Evolutionary conservation across 1,284 basidiomycete genomes (phyloP).

Genomic region (Apiotrichum mycotoxinovorans): DNA sequence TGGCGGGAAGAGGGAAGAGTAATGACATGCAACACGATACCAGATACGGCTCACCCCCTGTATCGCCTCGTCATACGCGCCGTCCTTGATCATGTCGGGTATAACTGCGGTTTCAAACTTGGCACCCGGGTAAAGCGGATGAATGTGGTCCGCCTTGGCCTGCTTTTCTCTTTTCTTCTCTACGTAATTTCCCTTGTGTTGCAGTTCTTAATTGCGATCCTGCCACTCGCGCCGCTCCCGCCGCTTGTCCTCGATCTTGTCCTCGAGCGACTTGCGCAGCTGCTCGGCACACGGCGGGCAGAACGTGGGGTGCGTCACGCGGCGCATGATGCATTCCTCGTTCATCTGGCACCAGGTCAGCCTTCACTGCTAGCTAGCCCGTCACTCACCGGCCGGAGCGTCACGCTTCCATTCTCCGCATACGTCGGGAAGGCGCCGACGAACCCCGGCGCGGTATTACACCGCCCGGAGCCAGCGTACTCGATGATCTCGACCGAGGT

Average conservation of each 20-base stretch:
- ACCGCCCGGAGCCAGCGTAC: slow-evolving; percentile 64
- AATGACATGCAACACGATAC: too few relatives aligned
- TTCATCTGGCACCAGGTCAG: too few relatives aligned
- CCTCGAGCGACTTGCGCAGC: slow-evolving; percentile 46
- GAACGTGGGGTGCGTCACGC: slow-evolving; percentile 58
- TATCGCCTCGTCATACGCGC: too few relatives aligned
- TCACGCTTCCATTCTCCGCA: slow-evolving; percentile 30
- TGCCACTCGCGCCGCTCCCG: neutral
- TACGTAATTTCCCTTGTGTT: too few relatives aligned
- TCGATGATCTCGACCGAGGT: slow-evolving; percentile 74
- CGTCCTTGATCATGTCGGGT: too few relatives aligned
- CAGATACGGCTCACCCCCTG: too few relatives aligned
- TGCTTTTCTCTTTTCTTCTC: too few relatives aligned
- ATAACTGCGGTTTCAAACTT: too few relatives aligned
- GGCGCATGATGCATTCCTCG: slow-evolving; percentile 78
- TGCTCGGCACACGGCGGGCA: slow-evolving; percentile 71
- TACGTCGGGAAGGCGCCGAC: slow-evolving; percentile 74
- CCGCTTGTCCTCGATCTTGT: slow-evolving; percentile 27
- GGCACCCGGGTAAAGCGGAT: too few relatives aligned
- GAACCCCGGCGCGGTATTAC: slow-evolving; percentile 59
- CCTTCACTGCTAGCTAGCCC: neutral
- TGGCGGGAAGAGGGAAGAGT: too few relatives aligned
- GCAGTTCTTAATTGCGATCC: too few relatives aligned
- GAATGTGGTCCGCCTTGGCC: too few relatives aligned
- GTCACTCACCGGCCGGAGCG: slow-evolving; percentile 39